Conservation (phyloP, 352 stramenopile species). For the Pythium monospermum region DNA sequence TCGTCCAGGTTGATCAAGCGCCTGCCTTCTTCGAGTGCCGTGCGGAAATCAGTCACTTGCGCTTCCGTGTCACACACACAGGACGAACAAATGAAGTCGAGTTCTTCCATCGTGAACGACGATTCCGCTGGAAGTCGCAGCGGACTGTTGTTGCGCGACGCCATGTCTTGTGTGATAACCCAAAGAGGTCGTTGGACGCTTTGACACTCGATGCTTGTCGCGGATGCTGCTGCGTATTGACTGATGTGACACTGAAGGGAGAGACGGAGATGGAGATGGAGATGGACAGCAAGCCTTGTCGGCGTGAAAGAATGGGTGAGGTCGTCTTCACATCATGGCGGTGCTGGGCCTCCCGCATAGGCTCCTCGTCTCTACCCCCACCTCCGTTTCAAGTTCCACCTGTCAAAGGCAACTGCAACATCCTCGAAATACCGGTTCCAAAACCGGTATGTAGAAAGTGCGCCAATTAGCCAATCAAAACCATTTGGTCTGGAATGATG, state of each 20-base stretch:
- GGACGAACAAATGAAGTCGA: conserved; percentile 53
- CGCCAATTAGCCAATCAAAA: conserved; percentile 10
- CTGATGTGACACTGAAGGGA: too few relatives aligned
- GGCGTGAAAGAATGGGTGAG: too few relatives aligned
- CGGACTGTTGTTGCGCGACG: conserved; percentile 15
- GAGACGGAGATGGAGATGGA: too few relatives aligned
- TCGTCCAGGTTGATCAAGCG: conserved; percentile 30
- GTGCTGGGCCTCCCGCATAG: too few relatives aligned
- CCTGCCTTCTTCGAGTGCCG: conserved; percentile 21
- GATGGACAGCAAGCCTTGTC: too few relatives aligned
- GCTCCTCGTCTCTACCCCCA: too few relatives aligned
- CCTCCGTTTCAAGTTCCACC: too few relatives aligned
- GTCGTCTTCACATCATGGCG: too few relatives aligned
- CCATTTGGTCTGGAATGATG: conserved; percentile 1
- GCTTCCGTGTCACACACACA: conserved; percentile 50
- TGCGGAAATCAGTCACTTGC: conserved; percentile 30
- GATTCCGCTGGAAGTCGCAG: conserved; percentile 19
- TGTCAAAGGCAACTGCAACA: neutral
- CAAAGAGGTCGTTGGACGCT: too few relatives aligned
- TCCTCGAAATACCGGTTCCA: neutral
- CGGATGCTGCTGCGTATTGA: too few relatives aligned
- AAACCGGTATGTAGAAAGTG: conserved; percentile 2
- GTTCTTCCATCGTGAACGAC: conserved; percentile 48
- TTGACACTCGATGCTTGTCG: too few relatives aligned
- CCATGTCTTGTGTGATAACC: too few relatives aligned